Conservation (phyloP, 176 grass and related monocot genomes). For the Bolboschoenus planiculmis region DNA sequence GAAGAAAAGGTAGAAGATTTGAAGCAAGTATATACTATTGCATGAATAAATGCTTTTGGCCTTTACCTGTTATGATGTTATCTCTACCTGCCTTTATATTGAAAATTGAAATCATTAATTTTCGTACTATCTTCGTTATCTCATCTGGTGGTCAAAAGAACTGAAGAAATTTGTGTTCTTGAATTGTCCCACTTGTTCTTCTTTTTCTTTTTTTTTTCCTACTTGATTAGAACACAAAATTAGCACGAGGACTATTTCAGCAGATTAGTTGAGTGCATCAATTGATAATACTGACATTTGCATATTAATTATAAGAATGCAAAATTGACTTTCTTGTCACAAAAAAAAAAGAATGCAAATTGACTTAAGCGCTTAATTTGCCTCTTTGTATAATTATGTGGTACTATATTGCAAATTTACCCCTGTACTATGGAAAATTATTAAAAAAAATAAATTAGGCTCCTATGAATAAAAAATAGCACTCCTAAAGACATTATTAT, state of each 20-base stretch:
- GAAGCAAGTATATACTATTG: neutral
- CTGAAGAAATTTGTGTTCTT: neutral
- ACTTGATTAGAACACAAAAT: too few species aligned
- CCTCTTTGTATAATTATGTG: neutral
- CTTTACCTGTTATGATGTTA: neutral
- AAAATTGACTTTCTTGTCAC: neutral
- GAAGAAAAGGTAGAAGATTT: neutral
- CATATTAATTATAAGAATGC: neutral
- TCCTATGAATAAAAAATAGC: too few species aligned
- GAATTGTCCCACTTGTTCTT: too few species aligned
- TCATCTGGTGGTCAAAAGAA: neutral
- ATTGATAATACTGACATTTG: neutral
- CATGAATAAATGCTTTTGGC: neutral
- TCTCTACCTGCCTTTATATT: neutral
- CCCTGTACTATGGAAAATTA: too few species aligned
- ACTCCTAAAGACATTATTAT: too few species aligned
- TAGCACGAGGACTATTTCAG: neutral
- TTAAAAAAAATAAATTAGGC: too few species aligned
- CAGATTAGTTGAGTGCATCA: neutral
- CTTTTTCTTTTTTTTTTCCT: too few species aligned
- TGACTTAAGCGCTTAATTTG: neutral
- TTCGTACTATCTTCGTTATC: neutral
- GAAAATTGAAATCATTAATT: neutral
- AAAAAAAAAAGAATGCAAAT: neutral
- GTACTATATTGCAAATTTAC: too few species aligned